Evolutionary conservation across 2,329 filamentous ascomycete genomes (phyloP).

Genomic region (Aspergillus proliferans): DNA sequence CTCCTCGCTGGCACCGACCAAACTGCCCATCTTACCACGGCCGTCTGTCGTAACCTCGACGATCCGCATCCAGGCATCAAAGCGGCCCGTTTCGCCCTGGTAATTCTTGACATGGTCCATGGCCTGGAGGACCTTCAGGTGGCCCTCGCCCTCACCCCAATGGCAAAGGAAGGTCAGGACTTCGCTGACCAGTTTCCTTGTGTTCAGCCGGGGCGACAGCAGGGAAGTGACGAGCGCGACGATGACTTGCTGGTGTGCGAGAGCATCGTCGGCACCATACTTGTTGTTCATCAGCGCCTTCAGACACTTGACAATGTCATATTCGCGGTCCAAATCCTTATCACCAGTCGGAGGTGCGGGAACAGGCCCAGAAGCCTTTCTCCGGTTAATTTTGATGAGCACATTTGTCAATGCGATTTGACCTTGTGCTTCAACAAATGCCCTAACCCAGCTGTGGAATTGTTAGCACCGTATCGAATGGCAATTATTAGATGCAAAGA

Average conservation of each 20-base stretch:
- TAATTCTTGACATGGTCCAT: constrained; percentile 85
- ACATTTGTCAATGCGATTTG: constrained; percentile 94
- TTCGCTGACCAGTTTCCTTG: constrained; percentile 90
- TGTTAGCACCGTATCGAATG: constrained; percentile 3
- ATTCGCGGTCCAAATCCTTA: constrained; percentile 82
- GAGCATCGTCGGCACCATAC: constrained; percentile 92
- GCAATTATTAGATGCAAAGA: neutral
- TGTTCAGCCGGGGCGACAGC: constrained; percentile 81
- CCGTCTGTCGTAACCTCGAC: constrained; percentile 96
- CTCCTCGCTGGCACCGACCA: constrained; percentile 95
- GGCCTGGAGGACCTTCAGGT: constrained; percentile 87
- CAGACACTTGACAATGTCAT: constrained; percentile 95
- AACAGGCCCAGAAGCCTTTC: constrained; percentile 67
- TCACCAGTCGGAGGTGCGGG: constrained; percentile 58
- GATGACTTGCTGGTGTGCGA: constrained; percentile 83
- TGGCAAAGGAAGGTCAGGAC: constrained; percentile 94
- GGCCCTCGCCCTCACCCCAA: constrained; percentile 82
- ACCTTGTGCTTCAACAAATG: constrained; percentile 94
- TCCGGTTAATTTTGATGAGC: constrained; percentile 86
- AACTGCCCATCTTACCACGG: constrained; percentile 95
- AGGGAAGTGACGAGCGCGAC: constrained; percentile 80
- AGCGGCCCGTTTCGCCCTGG: constrained; percentile 86
- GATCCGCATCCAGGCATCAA: constrained; percentile 97
- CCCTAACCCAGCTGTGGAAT: constrained; percentile 69
- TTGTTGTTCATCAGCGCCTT: constrained; percentile 99